Base-by-base conservation (phyloP, 139 green algal genomes). In the Chlorella sp. region DNA sequence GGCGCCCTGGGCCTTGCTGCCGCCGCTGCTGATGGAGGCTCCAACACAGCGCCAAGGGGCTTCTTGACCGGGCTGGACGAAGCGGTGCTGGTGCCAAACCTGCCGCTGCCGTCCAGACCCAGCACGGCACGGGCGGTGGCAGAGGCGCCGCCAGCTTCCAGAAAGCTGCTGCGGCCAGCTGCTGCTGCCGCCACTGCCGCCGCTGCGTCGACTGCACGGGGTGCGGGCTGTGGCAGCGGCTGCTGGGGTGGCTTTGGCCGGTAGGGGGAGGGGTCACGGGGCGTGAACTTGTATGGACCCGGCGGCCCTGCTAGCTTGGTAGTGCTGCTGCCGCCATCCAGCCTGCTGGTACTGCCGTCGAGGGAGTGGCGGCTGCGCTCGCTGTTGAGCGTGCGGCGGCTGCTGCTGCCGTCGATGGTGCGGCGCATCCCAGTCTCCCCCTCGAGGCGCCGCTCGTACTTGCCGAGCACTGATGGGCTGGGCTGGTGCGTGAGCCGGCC, bases 361-460 rank as follows among this genome's bases (percentile, higher is more conserved):
- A 40, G 71, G 32, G 71, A 18, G 18, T 78, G 71, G 71, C 32
- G 71, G 28, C 71, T 39, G 18, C 19, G 71, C 28, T 40, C 71
- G 24, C 71, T 19, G 32, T 14, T 78, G 71, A 78, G 48, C 48
- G 12, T 40, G 71, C 68, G 32, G 24, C 68, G 26, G 68, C 68
- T 34, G 37, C 37, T 15, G 37, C 76, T 24, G 76, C 48, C 48
- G 48, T 57, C 48, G 48, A 57, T 9, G 5, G 48, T 57, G 39
- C 78, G 24, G 22, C 24, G 78, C 78, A 57, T 19, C 28, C 68
- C 84, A 4, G 39, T 39, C 18, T 37, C 84, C 24, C 39, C 84
- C 39, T 88, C 84, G 39, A 88, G 28, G 11, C 68, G 37, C 0
- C 84, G 86, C 39, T 90, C 79, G 39, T 90, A 81, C 9, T 18